phyloP scores from a whole-genome alignment of 1,284 basidiomycete species.

The Ustilago nuda region DNA sequence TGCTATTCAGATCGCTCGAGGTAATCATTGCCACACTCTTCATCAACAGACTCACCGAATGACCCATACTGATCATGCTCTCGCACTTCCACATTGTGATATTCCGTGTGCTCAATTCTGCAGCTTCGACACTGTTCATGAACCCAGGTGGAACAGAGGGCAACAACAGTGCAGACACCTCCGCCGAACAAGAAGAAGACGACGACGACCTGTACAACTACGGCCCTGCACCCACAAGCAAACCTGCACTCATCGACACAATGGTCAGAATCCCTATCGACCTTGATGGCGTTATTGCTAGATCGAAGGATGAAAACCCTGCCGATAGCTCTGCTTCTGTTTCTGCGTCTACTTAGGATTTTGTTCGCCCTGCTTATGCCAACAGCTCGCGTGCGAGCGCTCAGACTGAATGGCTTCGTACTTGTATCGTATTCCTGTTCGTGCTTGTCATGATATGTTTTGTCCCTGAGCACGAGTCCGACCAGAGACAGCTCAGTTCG shows the following conservation, averaged over 20 bases:
- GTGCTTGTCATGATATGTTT: slow-evolving; percentile 10
- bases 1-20: slow-evolving; percentile 65
- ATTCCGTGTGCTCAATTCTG: not conserved
- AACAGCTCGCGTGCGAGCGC: no score
- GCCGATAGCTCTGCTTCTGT: slow-evolving; percentile 18
- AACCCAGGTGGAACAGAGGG: slow-evolving; percentile 9
- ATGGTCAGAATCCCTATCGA: slow-evolving; percentile 54
- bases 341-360: slow-evolving; percentile 6
- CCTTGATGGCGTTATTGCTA: slow-evolving; percentile 37
- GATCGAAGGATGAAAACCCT: slow-evolving; percentile 27
- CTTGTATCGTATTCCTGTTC: slow-evolving; percentile 22
- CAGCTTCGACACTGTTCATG: slow-evolving; percentile 40
- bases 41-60: not conserved
- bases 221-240: slow-evolving; percentile 29
- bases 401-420: slow-evolving; percentile 10
- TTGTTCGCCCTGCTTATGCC: not conserved
- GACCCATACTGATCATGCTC: not conserved
- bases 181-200: slow-evolving; percentile 30
- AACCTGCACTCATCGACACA: slow-evolving; percentile 50
- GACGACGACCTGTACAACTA: slow-evolving; percentile 47
- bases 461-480: not conserved
- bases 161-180: slow-evolving; percentile 20
- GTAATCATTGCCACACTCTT: slow-evolving; percentile 25
- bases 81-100: not conserved
- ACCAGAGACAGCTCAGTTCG: no score